phyloP scores from a whole-genome alignment of 441 rosid species.

The Pelargonium myrrhifolium region DNA sequence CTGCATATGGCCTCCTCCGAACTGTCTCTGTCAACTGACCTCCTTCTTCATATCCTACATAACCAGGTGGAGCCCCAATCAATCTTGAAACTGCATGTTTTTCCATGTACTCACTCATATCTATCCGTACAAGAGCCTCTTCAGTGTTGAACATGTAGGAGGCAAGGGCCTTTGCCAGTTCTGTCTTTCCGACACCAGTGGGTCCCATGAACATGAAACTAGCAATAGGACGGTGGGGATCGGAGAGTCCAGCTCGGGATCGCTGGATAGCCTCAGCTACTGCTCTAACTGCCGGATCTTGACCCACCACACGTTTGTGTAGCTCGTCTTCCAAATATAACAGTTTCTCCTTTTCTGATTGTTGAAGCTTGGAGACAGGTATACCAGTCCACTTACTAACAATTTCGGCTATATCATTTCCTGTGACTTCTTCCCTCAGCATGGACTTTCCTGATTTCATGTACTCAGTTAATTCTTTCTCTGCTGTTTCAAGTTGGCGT shows the following conservation, averaged over 20 bases:
- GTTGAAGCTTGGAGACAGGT: constrained; percentile 92
- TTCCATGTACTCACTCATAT: constrained; percentile 99
- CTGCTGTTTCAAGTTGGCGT: constrained; percentile 72
- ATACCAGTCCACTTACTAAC: constrained; percentile 99
- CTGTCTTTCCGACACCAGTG: constrained; percentile 98
- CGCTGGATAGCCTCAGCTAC: constrained; percentile 92
- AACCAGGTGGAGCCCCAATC: constrained; percentile 96
- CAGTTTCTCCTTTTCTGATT: constrained; percentile 86
- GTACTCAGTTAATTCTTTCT: constrained; percentile 80
- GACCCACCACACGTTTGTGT: constrained; percentile 86
- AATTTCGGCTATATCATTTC: constrained; percentile 69
- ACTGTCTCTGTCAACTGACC: constrained; percentile 97
- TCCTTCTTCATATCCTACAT: constrained; percentile 95
- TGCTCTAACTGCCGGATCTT: constrained; percentile 94
- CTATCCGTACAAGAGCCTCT: constrained; percentile 93
- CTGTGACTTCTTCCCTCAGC: constrained; percentile 72
- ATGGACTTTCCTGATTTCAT: constrained; percentile 87
- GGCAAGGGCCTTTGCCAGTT: constrained; percentile 89
- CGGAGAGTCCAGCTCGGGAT: constrained; percentile 97
- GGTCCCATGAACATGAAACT: constrained; percentile 99
- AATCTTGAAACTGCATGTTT: constrained; percentile 93
- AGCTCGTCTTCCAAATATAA: constrained; percentile 90
- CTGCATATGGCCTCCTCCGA: constrained; percentile 86
- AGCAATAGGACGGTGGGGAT: constrained; percentile 90
- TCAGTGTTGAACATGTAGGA: constrained; percentile 94